These are phyloP conservation scores for Amoebophrya sp. DNA, from an alignment of 169 alveolate species.

Conservation along the genomic window DNA sequence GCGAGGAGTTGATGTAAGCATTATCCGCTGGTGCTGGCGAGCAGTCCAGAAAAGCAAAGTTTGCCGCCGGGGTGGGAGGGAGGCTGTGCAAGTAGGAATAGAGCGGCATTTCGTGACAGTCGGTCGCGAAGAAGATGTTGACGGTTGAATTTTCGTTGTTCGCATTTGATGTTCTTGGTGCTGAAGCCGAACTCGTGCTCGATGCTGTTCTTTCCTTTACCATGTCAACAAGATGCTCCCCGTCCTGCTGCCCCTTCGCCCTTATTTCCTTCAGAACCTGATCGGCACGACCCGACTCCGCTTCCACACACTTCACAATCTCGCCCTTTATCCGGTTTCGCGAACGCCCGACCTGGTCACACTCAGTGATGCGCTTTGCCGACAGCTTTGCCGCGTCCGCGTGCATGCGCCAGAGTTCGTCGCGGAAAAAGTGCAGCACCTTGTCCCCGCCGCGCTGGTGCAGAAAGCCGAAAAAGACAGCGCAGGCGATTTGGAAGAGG, in stretches of 20 bases:
- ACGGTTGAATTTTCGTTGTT: background rate
- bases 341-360: too few relatives aligned
- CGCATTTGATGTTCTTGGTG: background rate
- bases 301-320: too few relatives aligned
- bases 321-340: too few relatives aligned
- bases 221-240: too few relatives aligned
- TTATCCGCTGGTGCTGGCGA: background rate
- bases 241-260: too few relatives aligned
- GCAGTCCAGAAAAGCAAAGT: background rate
- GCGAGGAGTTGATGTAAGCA: too few relatives aligned
- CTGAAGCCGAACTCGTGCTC: background rate
- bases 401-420: background rate
- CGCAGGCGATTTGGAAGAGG: background rate
- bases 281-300: too few relatives aligned
- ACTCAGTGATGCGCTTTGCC: background rate
- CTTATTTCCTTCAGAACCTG: too few relatives aligned
- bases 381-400: background rate
- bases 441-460: background rate
- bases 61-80: background rate
- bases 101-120: background rate
- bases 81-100: background rate
- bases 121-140: background rate
- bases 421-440: background rate
- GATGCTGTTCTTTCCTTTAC: background rate
- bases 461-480: background rate